Percentiles rank a stretch among this genome's conserved stretches.
Conservation (phyloP, 2,329 filamentous ascomycete genomes). For the Apiospora marii region DNA sequence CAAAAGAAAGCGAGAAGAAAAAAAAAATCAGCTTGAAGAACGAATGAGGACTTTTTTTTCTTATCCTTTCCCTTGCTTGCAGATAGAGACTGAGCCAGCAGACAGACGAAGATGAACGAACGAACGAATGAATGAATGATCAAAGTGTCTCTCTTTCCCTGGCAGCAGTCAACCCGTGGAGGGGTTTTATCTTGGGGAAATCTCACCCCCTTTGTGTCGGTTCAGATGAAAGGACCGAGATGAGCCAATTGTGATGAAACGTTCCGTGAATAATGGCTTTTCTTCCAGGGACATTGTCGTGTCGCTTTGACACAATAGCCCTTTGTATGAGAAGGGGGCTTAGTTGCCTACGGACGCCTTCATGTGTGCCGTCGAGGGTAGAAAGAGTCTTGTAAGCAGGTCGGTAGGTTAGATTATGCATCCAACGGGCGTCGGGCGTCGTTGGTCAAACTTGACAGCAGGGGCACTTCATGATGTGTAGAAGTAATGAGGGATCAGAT, state of each 20-base stretch:
- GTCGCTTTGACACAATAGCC: conserved; percentile 18
- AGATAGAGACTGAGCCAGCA: conserved; percentile 1
- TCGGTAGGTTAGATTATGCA: neutral
- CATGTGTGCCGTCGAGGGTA: neutral
- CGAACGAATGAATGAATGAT: neutral
- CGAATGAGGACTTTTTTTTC: neutral
- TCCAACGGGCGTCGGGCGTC: neutral
- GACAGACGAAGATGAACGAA: neutral
- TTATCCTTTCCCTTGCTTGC: neutral
- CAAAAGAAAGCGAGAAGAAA: neutral
- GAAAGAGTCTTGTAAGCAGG: neutral
- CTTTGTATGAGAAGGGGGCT: neutral
- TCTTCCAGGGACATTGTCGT: neutral
- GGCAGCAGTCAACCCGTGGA: neutral
- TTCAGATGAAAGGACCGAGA: conserved; percentile 1
- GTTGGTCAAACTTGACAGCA: neutral
- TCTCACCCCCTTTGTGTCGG: conserved; percentile 1
- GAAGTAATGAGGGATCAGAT: neutral
- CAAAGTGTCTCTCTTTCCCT: neutral
- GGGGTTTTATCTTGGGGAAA: conserved; percentile 3
- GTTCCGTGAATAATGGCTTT: conserved; percentile 10
- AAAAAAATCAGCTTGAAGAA: neutral
- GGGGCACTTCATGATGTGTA: neutral
- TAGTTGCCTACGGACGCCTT: neutral
- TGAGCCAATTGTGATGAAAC: conserved; percentile 6